These are phyloP conservation scores for Blastomyces percursus DNA, from an alignment of 2,329 filamentous ascomycete genomes.

Conservation along the genomic window DNA sequence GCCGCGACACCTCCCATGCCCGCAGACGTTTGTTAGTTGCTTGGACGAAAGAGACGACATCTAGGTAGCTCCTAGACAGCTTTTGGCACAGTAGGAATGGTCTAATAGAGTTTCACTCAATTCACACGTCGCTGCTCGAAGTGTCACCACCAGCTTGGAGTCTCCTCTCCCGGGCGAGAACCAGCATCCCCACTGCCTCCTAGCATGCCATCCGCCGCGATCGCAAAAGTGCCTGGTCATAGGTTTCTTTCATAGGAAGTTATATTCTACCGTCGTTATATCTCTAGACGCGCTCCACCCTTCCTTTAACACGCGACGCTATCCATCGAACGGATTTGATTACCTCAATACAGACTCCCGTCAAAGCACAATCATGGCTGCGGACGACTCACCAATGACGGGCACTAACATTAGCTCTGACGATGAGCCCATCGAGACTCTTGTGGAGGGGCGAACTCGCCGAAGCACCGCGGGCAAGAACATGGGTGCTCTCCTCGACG, in stretches of 20 bases:
- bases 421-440: constrained; percentile 35
- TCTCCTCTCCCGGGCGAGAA: not conserved
- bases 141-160: not conserved
- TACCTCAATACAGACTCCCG: not conserved
- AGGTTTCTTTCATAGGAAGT: not conserved
- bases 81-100: not conserved
- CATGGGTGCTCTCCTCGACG: constrained; percentile 65
- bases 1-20: too few species aligned
- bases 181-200: not conserved
- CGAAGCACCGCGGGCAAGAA: constrained; percentile 76
- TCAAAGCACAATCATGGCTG: not conserved
- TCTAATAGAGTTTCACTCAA: not conserved
- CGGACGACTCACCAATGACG: not conserved
- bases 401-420: not conserved
- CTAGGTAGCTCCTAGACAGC: not conserved
- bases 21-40: not conserved
- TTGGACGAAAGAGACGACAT: not conserved
- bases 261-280: not conserved
- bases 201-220: not conserved
- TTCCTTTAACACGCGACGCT: not conserved
- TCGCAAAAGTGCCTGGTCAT: not conserved
- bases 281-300: not conserved
- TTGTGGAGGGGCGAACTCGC: constrained; percentile 61
- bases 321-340: not conserved
- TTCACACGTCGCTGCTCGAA: not conserved